Conservation (phyloP, 257 asterid genomes). For the Handroanthus guayacan region DNA sequence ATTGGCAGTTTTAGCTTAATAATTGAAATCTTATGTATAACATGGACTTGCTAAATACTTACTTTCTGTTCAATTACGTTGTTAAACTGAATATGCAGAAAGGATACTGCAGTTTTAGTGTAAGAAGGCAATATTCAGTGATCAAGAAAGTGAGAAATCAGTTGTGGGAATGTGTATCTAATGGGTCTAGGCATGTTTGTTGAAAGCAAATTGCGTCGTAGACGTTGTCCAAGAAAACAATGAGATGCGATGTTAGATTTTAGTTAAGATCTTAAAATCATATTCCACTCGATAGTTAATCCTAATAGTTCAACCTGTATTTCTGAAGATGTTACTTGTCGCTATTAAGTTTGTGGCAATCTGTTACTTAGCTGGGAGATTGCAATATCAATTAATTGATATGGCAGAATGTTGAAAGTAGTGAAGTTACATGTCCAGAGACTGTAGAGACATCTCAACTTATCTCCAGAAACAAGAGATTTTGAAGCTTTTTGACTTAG, state of each 20-base stretch:
- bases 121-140: not conserved
- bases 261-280: not conserved
- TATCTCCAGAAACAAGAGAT: not conserved
- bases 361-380: not conserved
- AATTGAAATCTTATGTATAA: not conserved
- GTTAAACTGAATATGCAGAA: not conserved
- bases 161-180: not conserved
- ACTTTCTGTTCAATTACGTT: not conserved
- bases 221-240: not conserved
- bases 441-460: not conserved
- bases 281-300: not conserved
- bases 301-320: not conserved
- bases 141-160: not conserved
- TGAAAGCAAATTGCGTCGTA: not conserved
- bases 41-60: not conserved
- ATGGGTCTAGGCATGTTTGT: not conserved
- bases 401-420: not conserved
- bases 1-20: not conserved
- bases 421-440: not conserved
- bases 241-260: not conserved
- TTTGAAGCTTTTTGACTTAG: not conserved
- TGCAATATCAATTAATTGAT: not conserved
- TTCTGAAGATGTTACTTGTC: not conserved
- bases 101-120: not conserved
- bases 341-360: constrained; percentile 6